Evolutionary conservation across 805 yeast species (phyloP).

Genomic region (Limtongia smithiae): DNA sequence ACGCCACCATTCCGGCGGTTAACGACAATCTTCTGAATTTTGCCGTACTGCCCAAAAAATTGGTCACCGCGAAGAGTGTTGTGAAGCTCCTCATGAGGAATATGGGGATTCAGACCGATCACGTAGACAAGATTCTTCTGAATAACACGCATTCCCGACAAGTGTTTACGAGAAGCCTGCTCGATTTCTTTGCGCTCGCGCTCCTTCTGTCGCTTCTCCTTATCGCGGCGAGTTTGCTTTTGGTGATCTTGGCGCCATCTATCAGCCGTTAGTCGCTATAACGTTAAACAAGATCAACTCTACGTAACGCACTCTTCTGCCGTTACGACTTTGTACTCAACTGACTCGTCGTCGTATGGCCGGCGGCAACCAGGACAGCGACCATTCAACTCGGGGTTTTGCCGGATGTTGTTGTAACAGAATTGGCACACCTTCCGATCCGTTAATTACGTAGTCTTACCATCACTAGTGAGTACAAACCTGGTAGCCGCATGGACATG

Average conservation of each 20-base stretch:
- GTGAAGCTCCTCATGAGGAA: conserved; percentile 81
- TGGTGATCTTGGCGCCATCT: conserved; percentile 69
- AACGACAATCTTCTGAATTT: conserved; percentile 87
- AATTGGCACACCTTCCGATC: conserved; percentile 77
- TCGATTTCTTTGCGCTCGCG: conserved; percentile 90
- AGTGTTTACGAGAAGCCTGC: conserved; percentile 62
- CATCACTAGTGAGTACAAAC: neutral
- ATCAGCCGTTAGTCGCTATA: too few relatives aligned
- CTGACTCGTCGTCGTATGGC: conserved; percentile 86
- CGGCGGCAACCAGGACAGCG: conserved; percentile 98
- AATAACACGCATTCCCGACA: conserved; percentile 97
- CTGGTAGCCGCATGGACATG: conserved; percentile 97
- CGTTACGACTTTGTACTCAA: conserved; percentile 77
- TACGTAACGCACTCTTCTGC: conserved; percentile 60
- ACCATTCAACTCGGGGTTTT: conserved; percentile 92
- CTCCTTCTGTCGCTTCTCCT: conserved; percentile 70
- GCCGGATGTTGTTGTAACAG: conserved; percentile 93
- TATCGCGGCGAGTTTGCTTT: conserved; percentile 75
- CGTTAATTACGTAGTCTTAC: neutral
- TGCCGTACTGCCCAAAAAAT: conserved; percentile 98
- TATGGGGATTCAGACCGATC: conserved; percentile 86
- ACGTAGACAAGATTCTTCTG: conserved; percentile 96
- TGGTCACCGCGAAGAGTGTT: conserved; percentile 79
- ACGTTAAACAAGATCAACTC: neutral
- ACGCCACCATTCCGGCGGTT: conserved; percentile 64